Evolutionary conservation across 257 asterid species (phyloP).

Genomic region (Capsicum baccatum): DNA sequence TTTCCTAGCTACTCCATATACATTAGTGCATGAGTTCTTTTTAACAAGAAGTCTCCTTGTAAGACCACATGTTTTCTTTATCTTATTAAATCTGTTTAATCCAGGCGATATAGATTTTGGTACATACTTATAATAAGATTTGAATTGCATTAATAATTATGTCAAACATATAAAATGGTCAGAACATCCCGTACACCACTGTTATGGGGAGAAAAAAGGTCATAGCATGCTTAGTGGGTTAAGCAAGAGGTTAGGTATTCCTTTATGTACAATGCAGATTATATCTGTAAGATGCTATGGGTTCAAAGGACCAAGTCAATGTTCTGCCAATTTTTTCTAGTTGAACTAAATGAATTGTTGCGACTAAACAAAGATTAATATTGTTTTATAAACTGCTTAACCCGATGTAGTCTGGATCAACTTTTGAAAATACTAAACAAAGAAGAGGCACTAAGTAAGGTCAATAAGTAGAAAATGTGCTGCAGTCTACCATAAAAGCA

Average conservation of each 20-base stretch:
- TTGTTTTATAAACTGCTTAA: background rate
- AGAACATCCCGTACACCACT: background rate
- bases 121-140: conserved; percentile 16
- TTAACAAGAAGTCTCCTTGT: conserved; percentile 23
- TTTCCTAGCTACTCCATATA: conserved; percentile 12
- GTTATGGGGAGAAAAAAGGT: background rate
- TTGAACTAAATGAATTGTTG: background rate
- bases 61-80: background rate
- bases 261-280: background rate
- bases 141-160: conserved; percentile 10
- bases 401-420: conserved; percentile 3
- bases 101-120: background rate
- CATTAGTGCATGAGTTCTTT: background rate
- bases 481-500: conserved; percentile 3
- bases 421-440: background rate
- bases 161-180: conserved; percentile 17
- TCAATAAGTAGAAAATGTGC: background rate
- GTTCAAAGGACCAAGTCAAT: background rate
- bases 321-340: background rate
- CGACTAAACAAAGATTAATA: background rate
- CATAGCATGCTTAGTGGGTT: background rate
- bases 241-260: background rate
- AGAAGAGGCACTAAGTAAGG: background rate
- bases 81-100: background rate
- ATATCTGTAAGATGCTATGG: background rate